Base-by-base conservation (phyloP, 768 basidiomycete species). In the Panellus pusillus region DNA sequence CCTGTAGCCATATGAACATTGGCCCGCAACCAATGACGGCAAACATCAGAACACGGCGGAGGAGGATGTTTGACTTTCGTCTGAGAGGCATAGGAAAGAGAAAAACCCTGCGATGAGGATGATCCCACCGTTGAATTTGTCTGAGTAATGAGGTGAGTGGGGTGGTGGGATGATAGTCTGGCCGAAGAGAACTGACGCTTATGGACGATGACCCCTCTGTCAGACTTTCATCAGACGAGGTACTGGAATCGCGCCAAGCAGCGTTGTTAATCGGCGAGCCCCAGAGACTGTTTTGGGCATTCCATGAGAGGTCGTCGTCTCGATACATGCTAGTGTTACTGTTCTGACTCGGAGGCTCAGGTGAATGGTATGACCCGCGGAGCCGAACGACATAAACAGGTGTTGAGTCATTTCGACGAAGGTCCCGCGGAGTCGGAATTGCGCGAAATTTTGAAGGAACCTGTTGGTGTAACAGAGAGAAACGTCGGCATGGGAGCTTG, bases 11-110 rank as follows among this genome's bases (percentile, higher is more conserved):
- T 35, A 24, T 0, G 13, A 4, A 47, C 70, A 71, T 8, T 52
- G 15, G 61, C 70, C 47, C 65, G 65, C 58, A 76, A 63, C 73
- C 73, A 71, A 55, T 61, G 53, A 54, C 58, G 49, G 57, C 74
- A 69, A 44, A 54, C 53, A 44, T 65, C 59, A 1, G 45, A n/a
- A 40, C 36, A 55, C 14, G 14, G 62, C 0, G 66, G 68, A 11
- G 46, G 62, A 11, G 61, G 57, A 53, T 55, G 62, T 40, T 44
- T 57, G 20, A 38, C 24, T 18, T 14, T n/a, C 14, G 44, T 24
- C 28, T 36, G 52, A 48, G 44, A 13, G 6, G 4, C 43, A 53
- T 40, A 40, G 35, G 17, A 31, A 44, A 15, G n/a, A 3, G 38
- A 14, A 27, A 44, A 59, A 44, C 36, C 31, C 9, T 50, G 45